Conservation (phyloP, 768 basidiomycete species). For the Xerocomellus chrysenteron region DNA sequence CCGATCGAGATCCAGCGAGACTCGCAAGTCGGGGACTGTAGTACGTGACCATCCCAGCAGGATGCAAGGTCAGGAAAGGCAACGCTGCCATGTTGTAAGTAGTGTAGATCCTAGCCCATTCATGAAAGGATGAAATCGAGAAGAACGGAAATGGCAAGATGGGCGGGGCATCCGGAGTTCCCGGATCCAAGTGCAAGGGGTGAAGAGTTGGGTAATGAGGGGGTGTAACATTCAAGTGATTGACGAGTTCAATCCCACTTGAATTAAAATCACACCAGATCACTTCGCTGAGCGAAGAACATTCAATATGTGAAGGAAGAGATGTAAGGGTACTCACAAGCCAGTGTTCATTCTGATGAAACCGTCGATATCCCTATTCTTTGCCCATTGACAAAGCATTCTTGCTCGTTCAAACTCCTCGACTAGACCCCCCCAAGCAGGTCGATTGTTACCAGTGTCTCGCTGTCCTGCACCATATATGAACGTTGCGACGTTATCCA, state of each 20-base stretch:
- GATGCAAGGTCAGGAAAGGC: conserved; percentile 2
- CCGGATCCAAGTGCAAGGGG: neutral
- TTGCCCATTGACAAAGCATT: conserved; percentile 4
- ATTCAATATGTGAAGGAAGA: neutral
- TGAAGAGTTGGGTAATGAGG: neutral
- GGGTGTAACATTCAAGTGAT: conserved; percentile 2
- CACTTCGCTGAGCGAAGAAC: neutral
- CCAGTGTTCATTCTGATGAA: conserved; percentile 6
- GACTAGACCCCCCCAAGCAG: neutral
- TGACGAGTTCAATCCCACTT: neutral
- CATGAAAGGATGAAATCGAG: conserved; percentile 3
- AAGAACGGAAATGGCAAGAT: conserved; percentile 1
- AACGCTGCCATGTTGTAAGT: neutral
- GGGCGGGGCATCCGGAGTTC: conserved; percentile 1
- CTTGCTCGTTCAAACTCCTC: neutral
- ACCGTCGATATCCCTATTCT: neutral
- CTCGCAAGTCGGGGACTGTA: conserved; percentile 1
- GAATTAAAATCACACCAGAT: conserved; percentile 8
- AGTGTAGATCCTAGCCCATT: conserved; percentile 2
- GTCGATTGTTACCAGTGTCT: conserved; percentile 1
- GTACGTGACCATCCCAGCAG: conserved; percentile 5
- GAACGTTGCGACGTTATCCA: conserved; percentile 3
- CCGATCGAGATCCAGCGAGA: neutral
- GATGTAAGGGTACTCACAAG: neutral
- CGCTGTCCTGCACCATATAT: conserved; percentile 1